Base-by-base conservation (phyloP, 2,329 filamentous ascomycete species). In the Phyllosticta citriasiana region DNA sequence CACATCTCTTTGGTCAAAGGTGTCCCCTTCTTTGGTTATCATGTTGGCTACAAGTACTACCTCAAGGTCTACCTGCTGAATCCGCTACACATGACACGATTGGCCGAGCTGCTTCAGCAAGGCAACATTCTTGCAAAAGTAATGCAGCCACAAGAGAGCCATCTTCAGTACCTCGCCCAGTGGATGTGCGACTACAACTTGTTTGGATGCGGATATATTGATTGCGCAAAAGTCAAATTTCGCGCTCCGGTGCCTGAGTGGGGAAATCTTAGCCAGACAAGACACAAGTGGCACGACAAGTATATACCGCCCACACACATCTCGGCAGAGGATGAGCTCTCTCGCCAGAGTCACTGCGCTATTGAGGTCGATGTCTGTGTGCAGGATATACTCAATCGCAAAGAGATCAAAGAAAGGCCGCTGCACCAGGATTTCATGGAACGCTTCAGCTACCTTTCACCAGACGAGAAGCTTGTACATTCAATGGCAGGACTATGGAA, bases 161-260 rank as follows among this genome's bases (percentile, higher is more conserved):
- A 99, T 72, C 74, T 97, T 64, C 91, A 96, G 70, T 97, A 92
- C 71, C 77, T 97, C 8, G 80, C 94, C 9, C 95, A 99, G 74
- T 99, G 95, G 84, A 97, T 99, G 94, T 88, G 88, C 65, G 95
- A 99, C 73, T 99, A 95, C 78, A 99, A 97, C 71, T 79, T 99
- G 66, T 97, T 96, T 72, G 95, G 95, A 6, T 99, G 94, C 71
- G 87, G 85, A 61, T 95, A 93, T 68, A 85, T 97, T 65, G 84
- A 93, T 62, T 88, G 85, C 57, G 79, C 79, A 9, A 88, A 84
- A 64, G 84, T 86, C 1, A 80, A 77, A 27, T 97, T 96, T 70
- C 84, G 94, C 60, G 79, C 80, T 2, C 91, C 91, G 0, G 78
- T 97, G 1, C 92, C 92, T 0, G 77, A 82, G 8, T 85, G 84